Percentiles rank a stretch among this genome's conserved stretches.
Evolutionary conservation across 345 rosid species (phyloP).

Genomic region (Eutrema heterophyllum): DNA sequence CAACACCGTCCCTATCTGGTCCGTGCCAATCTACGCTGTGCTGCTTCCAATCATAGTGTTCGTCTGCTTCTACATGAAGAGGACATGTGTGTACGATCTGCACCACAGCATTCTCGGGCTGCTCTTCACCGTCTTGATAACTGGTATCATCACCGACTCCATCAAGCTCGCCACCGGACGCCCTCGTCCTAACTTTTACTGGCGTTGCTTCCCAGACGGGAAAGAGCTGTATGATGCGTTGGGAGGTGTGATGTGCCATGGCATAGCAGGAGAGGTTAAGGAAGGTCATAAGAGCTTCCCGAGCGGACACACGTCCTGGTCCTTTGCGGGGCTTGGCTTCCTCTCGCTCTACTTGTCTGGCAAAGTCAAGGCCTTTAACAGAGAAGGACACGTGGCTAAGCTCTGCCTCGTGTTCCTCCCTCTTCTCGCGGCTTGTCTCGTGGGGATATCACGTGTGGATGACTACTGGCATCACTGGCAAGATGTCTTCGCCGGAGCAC

Average conservation of each 20-base stretch:
- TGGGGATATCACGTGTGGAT: slow-evolving; percentile 77
- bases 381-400: slow-evolving; percentile 71
- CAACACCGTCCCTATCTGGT: slow-evolving; percentile 68
- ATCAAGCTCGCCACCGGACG: slow-evolving; percentile 72
- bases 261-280: slow-evolving; percentile 43
- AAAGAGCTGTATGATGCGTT: slow-evolving; percentile 46
- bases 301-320: slow-evolving; percentile 86
- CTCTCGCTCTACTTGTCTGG: slow-evolving; percentile 73
- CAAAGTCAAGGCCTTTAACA: slow-evolving; percentile 61
- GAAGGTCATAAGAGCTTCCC: slow-evolving; percentile 95
- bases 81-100: slow-evolving; percentile 69
- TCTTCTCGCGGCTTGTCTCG: slow-evolving; percentile 62
- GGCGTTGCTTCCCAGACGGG: slow-evolving; percentile 98
- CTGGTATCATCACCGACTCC: slow-evolving; percentile 73
- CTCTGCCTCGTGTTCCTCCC: slow-evolving; percentile 65
- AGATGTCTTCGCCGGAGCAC: slow-evolving; percentile 75
- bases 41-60: slow-evolving; percentile 57
- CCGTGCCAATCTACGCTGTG: slow-evolving; percentile 62
- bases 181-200: slow-evolving; percentile 91
- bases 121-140: slow-evolving; percentile 59
- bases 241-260: slow-evolving; percentile 79
- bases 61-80: slow-evolving; percentile 42
- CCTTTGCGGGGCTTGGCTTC: slow-evolving; percentile 78
- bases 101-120: slow-evolving; percentile 76
- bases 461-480: slow-evolving; percentile 94